phyloP scores from a whole-genome alignment of 2,329 filamentous ascomycete species.

The Teratosphaeria gauchensis region DNA sequence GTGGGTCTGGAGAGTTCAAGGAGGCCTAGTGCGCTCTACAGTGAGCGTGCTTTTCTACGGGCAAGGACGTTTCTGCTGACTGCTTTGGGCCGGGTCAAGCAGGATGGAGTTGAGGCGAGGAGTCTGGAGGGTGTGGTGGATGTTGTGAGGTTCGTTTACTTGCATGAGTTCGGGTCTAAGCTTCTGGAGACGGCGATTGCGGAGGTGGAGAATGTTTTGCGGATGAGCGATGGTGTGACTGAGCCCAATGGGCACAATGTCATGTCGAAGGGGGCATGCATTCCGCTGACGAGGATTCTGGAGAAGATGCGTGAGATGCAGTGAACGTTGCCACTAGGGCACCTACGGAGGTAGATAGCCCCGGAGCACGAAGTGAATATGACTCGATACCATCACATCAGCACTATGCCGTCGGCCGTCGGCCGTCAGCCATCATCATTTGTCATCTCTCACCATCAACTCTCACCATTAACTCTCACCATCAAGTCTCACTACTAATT shows the following conservation, averaged over 20 bases:
- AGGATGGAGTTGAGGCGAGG: not conserved
- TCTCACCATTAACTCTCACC: not conserved
- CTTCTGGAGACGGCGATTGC: slow-evolving; percentile 37
- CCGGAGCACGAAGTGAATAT: not conserved
- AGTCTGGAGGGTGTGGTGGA: slow-evolving; percentile 37
- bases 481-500: not conserved
- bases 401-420: no score
- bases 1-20: slow-evolving; percentile 18
- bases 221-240: slow-evolving; percentile 26
- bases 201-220: slow-evolving; percentile 33
- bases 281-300: slow-evolving; percentile 26
- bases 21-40: slow-evolving; percentile 20
- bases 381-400: no score
- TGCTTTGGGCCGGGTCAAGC: slow-evolving; percentile 27
- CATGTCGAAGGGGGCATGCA: slow-evolving; percentile 39
- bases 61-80: slow-evolving; percentile 16
- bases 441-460: not conserved
- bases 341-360: not conserved
- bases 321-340: not conserved
- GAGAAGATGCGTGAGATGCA: slow-evolving; percentile 27
- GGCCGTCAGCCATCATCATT: not conserved
- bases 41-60: slow-evolving; percentile 18
- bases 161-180: slow-evolving; percentile 22
- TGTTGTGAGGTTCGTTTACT: slow-evolving; percentile 46
- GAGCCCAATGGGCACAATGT: slow-evolving; percentile 36